Evolutionary conservation across 2,329 filamentous ascomycete genomes (phyloP).

Genomic region (Akanthomyces dipterigenus): DNA sequence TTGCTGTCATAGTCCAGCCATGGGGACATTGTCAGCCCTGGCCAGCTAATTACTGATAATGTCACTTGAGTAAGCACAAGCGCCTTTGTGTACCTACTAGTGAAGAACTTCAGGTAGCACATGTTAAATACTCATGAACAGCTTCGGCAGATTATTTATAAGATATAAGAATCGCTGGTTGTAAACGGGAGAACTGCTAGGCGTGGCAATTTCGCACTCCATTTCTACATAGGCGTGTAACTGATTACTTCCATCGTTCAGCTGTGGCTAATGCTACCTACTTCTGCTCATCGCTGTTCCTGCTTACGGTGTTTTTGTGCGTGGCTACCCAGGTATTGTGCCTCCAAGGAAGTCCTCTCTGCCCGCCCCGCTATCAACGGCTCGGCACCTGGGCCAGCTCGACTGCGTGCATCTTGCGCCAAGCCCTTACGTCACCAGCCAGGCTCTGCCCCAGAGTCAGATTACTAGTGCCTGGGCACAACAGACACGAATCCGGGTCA

Average conservation of each 20-base stretch:
- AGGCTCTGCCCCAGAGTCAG: neutral
- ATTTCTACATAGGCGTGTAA: too few species aligned
- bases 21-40: neutral
- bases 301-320: too few species aligned
- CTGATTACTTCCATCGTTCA: too few species aligned
- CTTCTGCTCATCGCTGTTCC: neutral
- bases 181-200: neutral
- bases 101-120: neutral
- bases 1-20: constrained; percentile 39
- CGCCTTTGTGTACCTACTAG: neutral
- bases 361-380: neutral
- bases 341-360: neutral
- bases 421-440: constrained; percentile 14
- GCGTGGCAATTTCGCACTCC: neutral
- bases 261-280: neutral
- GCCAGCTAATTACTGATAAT: neutral
- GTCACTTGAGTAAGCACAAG: neutral
- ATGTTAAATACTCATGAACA: neutral
- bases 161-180: neutral
- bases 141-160: neutral
- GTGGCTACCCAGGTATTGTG: neutral
- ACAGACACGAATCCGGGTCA: constrained; percentile 12
- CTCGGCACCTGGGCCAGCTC: neutral
- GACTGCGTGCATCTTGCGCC: neutral
- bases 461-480: constrained; percentile 11